Conservation (phyloP, 805 yeast genomes). For the Naumovozyma dairenensis region DNA sequence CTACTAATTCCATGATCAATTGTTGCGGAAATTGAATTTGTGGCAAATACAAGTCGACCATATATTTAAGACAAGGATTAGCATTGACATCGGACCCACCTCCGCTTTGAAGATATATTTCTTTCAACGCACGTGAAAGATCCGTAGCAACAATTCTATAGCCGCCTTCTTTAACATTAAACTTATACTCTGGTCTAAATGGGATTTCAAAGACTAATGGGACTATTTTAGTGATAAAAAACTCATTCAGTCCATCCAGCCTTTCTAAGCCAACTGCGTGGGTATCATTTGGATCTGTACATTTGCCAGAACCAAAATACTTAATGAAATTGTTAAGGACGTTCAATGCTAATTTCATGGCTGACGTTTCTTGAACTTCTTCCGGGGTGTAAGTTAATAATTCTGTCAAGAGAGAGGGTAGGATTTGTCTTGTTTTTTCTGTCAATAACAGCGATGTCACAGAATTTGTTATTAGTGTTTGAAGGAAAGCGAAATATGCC, state of each 20-base stretch:
- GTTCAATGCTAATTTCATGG: slow-evolving; percentile 60
- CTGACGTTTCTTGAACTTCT: slow-evolving; percentile 50
- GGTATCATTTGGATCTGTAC: slow-evolving; percentile 51
- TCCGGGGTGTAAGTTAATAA: slow-evolving; percentile 52
- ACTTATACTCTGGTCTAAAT: slow-evolving; percentile 50
- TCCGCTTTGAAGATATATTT: slow-evolving; percentile 37
- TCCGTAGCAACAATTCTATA: slow-evolving; percentile 67
- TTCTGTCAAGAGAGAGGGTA: slow-evolving; percentile 53
- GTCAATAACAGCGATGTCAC: slow-evolving; percentile 68
- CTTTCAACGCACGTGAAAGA: slow-evolving; percentile 56
- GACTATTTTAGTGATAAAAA: slow-evolving; percentile 57
- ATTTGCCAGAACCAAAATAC: slow-evolving; percentile 59
- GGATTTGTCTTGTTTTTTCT: slow-evolving; percentile 48
- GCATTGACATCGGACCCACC: slow-evolving; percentile 13
- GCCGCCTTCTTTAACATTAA: slow-evolving; percentile 71
- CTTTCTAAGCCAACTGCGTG: slow-evolving; percentile 35
- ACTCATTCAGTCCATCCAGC: slow-evolving; percentile 62
- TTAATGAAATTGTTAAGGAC: slow-evolving; percentile 55
- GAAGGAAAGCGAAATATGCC: slow-evolving; percentile 58
- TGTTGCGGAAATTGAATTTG: slow-evolving; percentile 49
- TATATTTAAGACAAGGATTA: slow-evolving; percentile 34
- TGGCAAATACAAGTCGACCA: slow-evolving; percentile 42
- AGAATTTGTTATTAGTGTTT: slow-evolving; percentile 65
- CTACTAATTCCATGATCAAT: slow-evolving; percentile 51
- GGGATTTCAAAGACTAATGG: slow-evolving; percentile 69